A percentile compares a stretch with the other conserved stretches of the same genome.
Evolutionary conservation across 306 rosid genomes (phyloP).

Genomic region (Dryas drummondii): DNA sequence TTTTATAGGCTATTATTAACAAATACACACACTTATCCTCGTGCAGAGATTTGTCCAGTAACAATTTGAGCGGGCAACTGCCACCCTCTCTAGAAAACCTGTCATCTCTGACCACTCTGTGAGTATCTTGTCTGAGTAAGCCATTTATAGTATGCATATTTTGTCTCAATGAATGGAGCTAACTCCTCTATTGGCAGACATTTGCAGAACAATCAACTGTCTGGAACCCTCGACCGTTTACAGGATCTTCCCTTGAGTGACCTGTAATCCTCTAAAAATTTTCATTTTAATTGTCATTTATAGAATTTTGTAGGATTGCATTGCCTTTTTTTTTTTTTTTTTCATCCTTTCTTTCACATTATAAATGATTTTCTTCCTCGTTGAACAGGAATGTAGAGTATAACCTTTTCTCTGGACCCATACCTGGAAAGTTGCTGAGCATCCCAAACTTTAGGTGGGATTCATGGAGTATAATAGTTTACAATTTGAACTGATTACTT

Average conservation of each 20-base stretch:
- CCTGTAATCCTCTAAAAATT: constrained; percentile 59
- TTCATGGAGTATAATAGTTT: constrained; percentile 5
- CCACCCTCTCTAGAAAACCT: constrained; percentile 65
- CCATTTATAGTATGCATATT: constrained; percentile 12
- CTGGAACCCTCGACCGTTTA: constrained; percentile 71
- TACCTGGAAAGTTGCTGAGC: constrained; percentile 73
- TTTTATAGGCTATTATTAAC: constrained; percentile 7
- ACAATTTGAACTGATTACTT: constrained; percentile 25
- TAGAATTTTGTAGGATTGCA: constrained; percentile 6
- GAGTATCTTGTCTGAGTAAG: constrained; percentile 45
- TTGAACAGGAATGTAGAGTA: constrained; percentile 82
- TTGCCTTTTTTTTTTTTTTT: not conserved
- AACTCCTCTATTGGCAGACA: constrained; percentile 55
- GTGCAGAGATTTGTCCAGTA: constrained; percentile 83
- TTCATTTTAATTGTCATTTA: constrained; percentile 22
- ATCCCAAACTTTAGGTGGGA: constrained; percentile 69
- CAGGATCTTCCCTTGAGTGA: constrained; percentile 75
- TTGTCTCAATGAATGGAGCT: constrained; percentile 23
- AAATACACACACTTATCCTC: constrained; percentile 23
- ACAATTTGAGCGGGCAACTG: constrained; percentile 77
- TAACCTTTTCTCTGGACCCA: constrained; percentile 74
- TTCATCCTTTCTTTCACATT: constrained; percentile 11
- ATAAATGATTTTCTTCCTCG: constrained; percentile 22
- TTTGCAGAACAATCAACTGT: constrained; percentile 75
- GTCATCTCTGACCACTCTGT: constrained; percentile 72